These are phyloP conservation scores for Leptographium radiaticola DNA, from an alignment of 2,329 filamentous ascomycete species.

Conservation along the genomic window DNA sequence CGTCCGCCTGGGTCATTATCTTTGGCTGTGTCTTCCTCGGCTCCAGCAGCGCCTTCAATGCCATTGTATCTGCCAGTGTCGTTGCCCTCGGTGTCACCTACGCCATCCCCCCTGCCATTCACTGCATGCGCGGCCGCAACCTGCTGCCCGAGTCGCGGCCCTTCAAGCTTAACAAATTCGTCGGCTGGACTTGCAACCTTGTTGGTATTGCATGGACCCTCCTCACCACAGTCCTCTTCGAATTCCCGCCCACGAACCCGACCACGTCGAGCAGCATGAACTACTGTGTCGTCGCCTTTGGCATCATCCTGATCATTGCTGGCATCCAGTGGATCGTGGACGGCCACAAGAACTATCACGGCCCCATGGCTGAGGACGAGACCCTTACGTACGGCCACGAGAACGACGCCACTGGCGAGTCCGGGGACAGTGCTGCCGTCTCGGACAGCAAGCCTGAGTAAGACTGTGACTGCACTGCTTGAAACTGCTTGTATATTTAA, in stretches of 20 bases:
- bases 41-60: slow-evolving; percentile 49
- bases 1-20: slow-evolving; percentile 42
- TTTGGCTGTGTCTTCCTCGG: slow-evolving; percentile 43
- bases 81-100: slow-evolving; percentile 57
- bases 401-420: background rate
- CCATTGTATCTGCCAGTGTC: slow-evolving; percentile 23
- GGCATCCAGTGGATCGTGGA: slow-evolving; percentile 32
- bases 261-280: slow-evolving; percentile 58
- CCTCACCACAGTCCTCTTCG: slow-evolving; percentile 62
- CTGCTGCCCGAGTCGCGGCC: slow-evolving; percentile 42
- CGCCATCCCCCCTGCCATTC: slow-evolving; percentile 59
- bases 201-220: slow-evolving; percentile 51
- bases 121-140: slow-evolving; percentile 51
- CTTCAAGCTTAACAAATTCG: slow-evolving; percentile 20
- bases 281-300: slow-evolving; percentile 35
- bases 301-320: slow-evolving; percentile 31
- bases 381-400: background rate
- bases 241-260: slow-evolving; percentile 56
- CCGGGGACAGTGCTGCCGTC: no score
- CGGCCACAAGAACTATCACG: slow-evolving; percentile 33
- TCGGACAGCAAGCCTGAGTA: no score
- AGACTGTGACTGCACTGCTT: no score
- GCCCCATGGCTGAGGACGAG: slow-evolving; percentile 16
- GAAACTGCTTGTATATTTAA: no score
- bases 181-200: slow-evolving; percentile 22